Conservation (phyloP, 2,329 filamentous ascomycete species). For the Claviceps quebecensis region DNA sequence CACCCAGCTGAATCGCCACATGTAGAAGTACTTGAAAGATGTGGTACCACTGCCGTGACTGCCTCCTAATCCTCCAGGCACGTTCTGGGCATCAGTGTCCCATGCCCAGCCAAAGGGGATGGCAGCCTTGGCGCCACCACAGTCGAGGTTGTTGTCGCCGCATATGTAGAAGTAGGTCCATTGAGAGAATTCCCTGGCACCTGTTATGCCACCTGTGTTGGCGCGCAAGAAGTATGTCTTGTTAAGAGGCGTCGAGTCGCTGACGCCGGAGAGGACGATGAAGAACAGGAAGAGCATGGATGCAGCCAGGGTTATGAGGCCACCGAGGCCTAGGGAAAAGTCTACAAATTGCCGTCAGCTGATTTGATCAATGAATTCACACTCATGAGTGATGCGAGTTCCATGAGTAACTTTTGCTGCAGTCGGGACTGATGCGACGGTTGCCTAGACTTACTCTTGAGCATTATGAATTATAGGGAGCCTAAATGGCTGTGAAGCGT, state of each 20-base stretch:
- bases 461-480: slow-evolving; percentile 3
- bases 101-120: slow-evolving; percentile 60
- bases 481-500: neutral
- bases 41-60: slow-evolving; percentile 40
- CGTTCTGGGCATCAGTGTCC: slow-evolving; percentile 31
- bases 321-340: slow-evolving; percentile 26
- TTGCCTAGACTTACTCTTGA: slow-evolving; percentile 8
- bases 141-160: slow-evolving; percentile 48
- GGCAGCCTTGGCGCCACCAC: slow-evolving; percentile 47
- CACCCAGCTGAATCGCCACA: slow-evolving; percentile 86
- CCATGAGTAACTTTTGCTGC: no score
- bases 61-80: slow-evolving; percentile 34
- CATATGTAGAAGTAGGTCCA: slow-evolving; percentile 92
- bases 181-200: slow-evolving; percentile 53
- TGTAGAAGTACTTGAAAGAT: slow-evolving; percentile 54
- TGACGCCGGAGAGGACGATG: slow-evolving; percentile 42
- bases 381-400: neutral
- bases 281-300: slow-evolving; percentile 43
- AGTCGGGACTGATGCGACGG: no score
- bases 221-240: slow-evolving; percentile 77
- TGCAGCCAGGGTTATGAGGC: slow-evolving; percentile 34
- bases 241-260: slow-evolving; percentile 42
- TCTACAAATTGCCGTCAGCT: slow-evolving; percentile 15
- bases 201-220: slow-evolving; percentile 57
- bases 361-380: neutral